These are phyloP conservation scores for Phytophthora gonapodyides DNA, from an alignment of 352 stramenopile species.

Conservation along the genomic window DNA sequence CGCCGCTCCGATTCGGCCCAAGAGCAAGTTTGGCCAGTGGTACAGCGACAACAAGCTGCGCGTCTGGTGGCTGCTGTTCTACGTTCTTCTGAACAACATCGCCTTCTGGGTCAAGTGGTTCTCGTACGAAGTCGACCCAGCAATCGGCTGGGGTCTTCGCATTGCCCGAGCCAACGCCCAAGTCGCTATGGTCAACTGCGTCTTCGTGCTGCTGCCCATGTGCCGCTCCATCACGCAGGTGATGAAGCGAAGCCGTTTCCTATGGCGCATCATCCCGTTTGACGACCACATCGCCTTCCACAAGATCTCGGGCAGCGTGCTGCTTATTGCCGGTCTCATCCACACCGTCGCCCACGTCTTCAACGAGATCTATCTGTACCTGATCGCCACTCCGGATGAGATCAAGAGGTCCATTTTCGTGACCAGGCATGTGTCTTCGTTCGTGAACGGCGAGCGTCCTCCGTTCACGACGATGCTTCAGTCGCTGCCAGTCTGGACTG, in stretches of 20 bases:
- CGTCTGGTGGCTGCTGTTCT: constrained; percentile 75
- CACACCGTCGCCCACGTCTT: constrained; percentile 64
- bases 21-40: constrained; percentile 59
- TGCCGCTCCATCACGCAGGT: constrained; percentile 67
- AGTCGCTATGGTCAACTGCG: constrained; percentile 71
- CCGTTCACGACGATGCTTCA: constrained; percentile 63
- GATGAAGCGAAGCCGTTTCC: constrained; percentile 53
- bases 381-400: constrained; percentile 59
- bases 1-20: constrained; percentile 27
- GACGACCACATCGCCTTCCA: constrained; percentile 77
- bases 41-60: constrained; percentile 73
- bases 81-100: constrained; percentile 60
- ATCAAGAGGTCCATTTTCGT: constrained; percentile 60
- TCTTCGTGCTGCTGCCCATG: constrained; percentile 76
- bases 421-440: constrained; percentile 48
- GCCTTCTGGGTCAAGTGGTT: constrained; percentile 71
- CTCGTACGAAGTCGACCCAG: constrained; percentile 66
- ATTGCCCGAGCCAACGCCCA: constrained; percentile 70
- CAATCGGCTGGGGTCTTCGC: constrained; percentile 61
- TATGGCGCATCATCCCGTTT: constrained; percentile 71
- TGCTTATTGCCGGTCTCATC: constrained; percentile 53
- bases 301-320: constrained; percentile 62
- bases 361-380: constrained; percentile 75
- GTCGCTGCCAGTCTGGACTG: constrained; percentile 59
- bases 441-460: constrained; percentile 43